Conservation (phyloP, 768 basidiomycete genomes). For the Hortiboletus flavorubellus region DNA sequence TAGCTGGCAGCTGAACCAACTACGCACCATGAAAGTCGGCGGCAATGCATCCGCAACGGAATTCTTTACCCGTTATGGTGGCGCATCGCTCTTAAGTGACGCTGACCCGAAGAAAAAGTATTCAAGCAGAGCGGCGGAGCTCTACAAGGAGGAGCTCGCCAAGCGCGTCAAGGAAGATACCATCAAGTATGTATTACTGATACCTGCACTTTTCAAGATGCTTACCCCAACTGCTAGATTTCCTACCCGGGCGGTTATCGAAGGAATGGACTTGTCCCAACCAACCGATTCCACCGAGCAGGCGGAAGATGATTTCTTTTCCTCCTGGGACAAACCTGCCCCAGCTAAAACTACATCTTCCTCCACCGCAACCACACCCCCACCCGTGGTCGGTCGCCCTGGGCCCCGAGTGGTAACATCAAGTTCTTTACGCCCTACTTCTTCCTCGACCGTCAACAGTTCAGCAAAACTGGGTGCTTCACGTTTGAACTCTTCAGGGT, state of each 20-base stretch:
- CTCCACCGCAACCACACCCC: slow-evolving; percentile 48
- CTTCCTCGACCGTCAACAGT: slow-evolving; percentile 29
- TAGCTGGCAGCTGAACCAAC: slow-evolving; percentile 85
- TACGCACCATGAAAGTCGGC: slow-evolving; percentile 95
- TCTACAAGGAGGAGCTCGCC: slow-evolving; percentile 91
- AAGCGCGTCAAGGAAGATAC: slow-evolving; percentile 76
- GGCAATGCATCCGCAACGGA: slow-evolving; percentile 86
- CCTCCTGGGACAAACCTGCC: slow-evolving; percentile 88
- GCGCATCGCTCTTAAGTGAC: slow-evolving; percentile 62
- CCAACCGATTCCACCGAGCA: slow-evolving; percentile 40
- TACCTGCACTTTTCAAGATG: neutral
- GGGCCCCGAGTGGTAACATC: slow-evolving; percentile 64
- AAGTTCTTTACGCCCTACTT: slow-evolving; percentile 51
- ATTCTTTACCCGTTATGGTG: slow-evolving; percentile 89
- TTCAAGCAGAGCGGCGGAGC: slow-evolving; percentile 72
- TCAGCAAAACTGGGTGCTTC: slow-evolving; percentile 40
- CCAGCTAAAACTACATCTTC: slow-evolving; percentile 52
- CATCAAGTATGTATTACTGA: slow-evolving; percentile 46
- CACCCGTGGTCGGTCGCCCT: slow-evolving; percentile 59
- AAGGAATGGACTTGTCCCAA: slow-evolving; percentile 60
- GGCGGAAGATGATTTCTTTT: slow-evolving; percentile 91
- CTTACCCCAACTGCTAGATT: slow-evolving; percentile 45
- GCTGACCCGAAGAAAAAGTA: slow-evolving; percentile 89
- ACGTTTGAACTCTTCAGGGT: slow-evolving; percentile 41
- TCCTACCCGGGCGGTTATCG: slow-evolving; percentile 74